Conservation (phyloP, 441 rosid species). For the Flueggea neowawraea region DNA sequence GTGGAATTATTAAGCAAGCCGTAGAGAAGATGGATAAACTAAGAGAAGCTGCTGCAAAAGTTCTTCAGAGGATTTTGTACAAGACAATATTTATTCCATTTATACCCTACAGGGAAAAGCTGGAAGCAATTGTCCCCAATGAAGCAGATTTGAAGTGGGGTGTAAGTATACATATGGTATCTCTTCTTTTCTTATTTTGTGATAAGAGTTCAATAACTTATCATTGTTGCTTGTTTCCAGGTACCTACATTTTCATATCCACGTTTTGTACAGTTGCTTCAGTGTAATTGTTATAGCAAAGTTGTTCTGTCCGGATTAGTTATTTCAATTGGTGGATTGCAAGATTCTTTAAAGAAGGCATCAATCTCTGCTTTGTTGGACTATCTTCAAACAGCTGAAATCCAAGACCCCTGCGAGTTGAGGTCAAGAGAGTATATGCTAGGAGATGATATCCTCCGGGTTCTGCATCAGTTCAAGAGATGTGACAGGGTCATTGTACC, state of each 20-base stretch:
- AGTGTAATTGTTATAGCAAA: conserved; percentile 67
- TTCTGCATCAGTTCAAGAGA: conserved; percentile 73
- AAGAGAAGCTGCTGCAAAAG: conserved; percentile 89
- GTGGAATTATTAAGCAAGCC: conserved; percentile 82
- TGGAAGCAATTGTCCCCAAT: conserved; percentile 69
- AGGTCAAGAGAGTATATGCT: conserved; percentile 48
- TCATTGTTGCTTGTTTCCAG: conserved; percentile 44
- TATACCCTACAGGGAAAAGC: conserved; percentile 66
- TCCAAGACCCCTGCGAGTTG: conserved; percentile 33
- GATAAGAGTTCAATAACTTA: conserved; percentile 6
- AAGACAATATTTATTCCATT: conserved; percentile 48
- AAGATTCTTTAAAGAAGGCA: conserved; percentile 78
- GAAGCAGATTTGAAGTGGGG: conserved; percentile 61
- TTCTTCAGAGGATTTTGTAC: conserved; percentile 73
- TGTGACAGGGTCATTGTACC: conserved; percentile 83
- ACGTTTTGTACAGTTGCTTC: conserved; percentile 72
- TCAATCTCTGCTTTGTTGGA: conserved; percentile 74
- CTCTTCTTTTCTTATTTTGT: conserved; percentile 16
- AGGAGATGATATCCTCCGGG: conserved; percentile 69
- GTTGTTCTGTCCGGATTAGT: conserved; percentile 80
- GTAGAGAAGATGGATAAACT: conserved; percentile 96
- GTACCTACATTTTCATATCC: conserved; percentile 84
- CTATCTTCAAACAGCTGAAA: conserved; percentile 55
- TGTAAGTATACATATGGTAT: conserved; percentile 38
- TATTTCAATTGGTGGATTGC: conserved; percentile 88